Conservation (phyloP, 2,329 filamentous ascomycete genomes). For the Chaetomiaceae sp. region DNA sequence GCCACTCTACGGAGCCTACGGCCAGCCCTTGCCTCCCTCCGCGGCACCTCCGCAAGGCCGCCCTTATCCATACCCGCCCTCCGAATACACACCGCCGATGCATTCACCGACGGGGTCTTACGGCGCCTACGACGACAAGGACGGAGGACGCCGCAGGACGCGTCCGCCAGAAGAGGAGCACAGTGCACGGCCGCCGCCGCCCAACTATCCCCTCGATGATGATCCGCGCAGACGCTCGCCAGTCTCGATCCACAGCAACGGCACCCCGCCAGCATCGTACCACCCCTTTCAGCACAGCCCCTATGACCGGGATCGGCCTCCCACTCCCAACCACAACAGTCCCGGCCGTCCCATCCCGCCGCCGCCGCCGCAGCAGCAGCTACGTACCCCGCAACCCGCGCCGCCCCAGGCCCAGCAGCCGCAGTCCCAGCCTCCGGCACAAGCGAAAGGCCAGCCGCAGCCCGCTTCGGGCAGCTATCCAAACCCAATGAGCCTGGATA, state of each 20-base stretch:
- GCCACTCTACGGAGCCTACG: constrained; percentile 53
- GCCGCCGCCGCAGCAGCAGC: constrained; percentile 27
- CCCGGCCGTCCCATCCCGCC: constrained; percentile 28
- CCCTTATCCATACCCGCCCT: constrained; percentile 20
- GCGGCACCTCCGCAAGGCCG: constrained; percentile 18
- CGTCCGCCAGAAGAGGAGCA: constrained; percentile 38
- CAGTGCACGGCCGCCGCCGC: constrained; percentile 40
- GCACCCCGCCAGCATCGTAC: constrained; percentile 43
- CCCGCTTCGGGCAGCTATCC: constrained; percentile 34
- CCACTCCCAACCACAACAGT: constrained; percentile 36
- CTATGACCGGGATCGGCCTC: constrained; percentile 34
- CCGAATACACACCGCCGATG: constrained; percentile 27
- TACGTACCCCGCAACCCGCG: background rate
- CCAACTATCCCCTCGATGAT: constrained; percentile 44
- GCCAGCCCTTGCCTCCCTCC: constrained; percentile 44
- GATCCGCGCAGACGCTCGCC: constrained; percentile 48
- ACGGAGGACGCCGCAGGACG: constrained; percentile 33
- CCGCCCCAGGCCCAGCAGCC: background rate
- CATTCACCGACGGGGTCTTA: constrained; percentile 35
- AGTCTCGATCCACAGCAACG: constrained; percentile 43
- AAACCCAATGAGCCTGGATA: constrained; percentile 51
- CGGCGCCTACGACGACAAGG: constrained; percentile 36
- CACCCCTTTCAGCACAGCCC: constrained; percentile 30
- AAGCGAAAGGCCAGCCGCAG: constrained; percentile 9
- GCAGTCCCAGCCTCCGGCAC: constrained; percentile 1